Percentiles rank a stretch among this genome's conserved stretches.
Conservation (phyloP, 202 grass and related monocot genomes). For the Zizania palustris region DNA sequence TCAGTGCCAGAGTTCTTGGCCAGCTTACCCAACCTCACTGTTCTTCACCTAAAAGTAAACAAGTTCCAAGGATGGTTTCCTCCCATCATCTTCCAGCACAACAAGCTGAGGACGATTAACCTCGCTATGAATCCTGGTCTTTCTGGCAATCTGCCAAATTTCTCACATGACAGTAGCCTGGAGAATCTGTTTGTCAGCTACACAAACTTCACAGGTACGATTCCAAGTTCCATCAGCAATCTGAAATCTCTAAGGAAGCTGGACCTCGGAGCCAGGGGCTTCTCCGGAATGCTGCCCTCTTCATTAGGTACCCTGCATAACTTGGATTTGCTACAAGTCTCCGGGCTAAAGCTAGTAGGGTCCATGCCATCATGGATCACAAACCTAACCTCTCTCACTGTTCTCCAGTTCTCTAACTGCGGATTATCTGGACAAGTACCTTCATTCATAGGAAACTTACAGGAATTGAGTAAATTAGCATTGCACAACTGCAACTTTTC, state of each 20-base stretch:
- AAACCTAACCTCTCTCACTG: not conserved
- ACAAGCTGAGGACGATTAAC: not conserved
- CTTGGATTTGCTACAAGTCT: not conserved
- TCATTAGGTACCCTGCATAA: not conserved
- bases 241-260: not conserved
- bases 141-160: not conserved
- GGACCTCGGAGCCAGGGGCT: not conserved
- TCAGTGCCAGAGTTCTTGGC: not conserved
- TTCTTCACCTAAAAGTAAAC: not conserved
- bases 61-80: not conserved
- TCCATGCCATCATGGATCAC: not conserved
- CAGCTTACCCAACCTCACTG: not conserved
- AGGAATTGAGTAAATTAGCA: slow-evolving; percentile 25
- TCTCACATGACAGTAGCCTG: not conserved
- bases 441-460: slow-evolving; percentile 32
- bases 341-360: not conserved
- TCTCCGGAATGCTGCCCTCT: not conserved
- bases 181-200: not conserved
- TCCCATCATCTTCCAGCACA: not conserved
- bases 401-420: not conserved
- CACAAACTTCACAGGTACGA: not conserved
- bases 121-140: not conserved
- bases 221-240: not conserved
- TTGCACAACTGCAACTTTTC: not conserved
- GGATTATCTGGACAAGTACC: slow-evolving; percentile 29